A percentile compares a stretch with the other conserved stretches of the same genome.
These are phyloP conservation scores for Salix arbutifolia DNA, from an alignment of 345 rosid genomes.

Conservation along the genomic window DNA sequence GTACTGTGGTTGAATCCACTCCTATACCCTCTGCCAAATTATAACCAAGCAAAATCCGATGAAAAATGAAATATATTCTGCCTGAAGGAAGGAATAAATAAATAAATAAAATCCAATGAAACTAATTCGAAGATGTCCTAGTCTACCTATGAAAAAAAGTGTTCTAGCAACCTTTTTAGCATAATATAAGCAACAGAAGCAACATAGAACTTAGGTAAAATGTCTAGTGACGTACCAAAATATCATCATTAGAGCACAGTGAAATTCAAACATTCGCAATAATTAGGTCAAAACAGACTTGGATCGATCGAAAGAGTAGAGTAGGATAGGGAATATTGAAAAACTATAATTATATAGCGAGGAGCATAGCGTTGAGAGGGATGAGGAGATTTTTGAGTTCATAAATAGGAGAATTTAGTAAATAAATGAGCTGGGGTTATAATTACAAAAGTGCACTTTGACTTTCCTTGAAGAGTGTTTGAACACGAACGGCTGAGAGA, in stretches of 20 bases:
- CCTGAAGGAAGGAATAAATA: not conserved
- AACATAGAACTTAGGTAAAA: constrained; percentile 3
- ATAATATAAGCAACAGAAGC: not conserved
- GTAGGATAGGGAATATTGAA: not conserved
- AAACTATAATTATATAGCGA: not conserved
- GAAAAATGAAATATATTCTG: not conserved
- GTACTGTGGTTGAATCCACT: not conserved
- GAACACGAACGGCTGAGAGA: constrained; percentile 37
- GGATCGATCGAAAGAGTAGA: constrained; percentile 22
- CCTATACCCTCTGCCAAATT: constrained; percentile 9
- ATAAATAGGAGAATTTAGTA: constrained; percentile 41
- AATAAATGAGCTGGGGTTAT: constrained; percentile 21
- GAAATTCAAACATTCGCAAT: constrained; percentile 4
- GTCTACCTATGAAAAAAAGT: not conserved
- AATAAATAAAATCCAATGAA: not conserved
- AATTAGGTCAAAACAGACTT: not conserved
- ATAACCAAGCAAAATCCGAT: not conserved
- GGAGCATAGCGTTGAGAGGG: constrained; percentile 13
- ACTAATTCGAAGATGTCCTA: not conserved
- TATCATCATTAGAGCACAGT: constrained; percentile 20
- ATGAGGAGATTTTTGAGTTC: constrained; percentile 20
- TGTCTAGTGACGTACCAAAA: constrained; percentile 31
- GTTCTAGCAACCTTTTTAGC: not conserved
- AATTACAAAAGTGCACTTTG: constrained; percentile 52
- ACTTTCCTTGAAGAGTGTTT: constrained; percentile 29